Evolutionary conservation across 2,329 filamentous ascomycete species (phyloP), one percentile per base, ranked within the genome.

Genomic region (Trichoderma guizhouense): DNA sequence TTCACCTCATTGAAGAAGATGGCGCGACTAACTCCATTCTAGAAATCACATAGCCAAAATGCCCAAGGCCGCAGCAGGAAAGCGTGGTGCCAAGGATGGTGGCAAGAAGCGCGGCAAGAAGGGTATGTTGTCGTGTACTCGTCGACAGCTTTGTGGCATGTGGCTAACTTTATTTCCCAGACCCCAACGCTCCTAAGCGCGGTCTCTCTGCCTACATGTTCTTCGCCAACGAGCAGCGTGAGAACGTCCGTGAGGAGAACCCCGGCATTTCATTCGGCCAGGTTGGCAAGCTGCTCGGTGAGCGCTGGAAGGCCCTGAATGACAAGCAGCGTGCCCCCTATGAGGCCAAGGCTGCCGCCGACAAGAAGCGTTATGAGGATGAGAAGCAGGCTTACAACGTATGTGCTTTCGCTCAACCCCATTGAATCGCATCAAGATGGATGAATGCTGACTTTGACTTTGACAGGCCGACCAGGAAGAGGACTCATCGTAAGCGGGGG

Each of bases 141-240:
- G n/a, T 21, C 32, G 30, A 36, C 5, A 28, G 3, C 15, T 28
- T 26, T 5, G 15, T 24, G 74, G 51, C 76, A 24, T 68, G 26
- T 60, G 57, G 32, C 66, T 72, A 30, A 72, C 74, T 47, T 12
- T 24, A 8, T 18, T 24, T 18, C 24, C 9, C 79, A 97, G 95
- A 98, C 85, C 94, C 94, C 84, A 98, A 98, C 86, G 95, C 95
- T 73, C 96, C 96, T 83, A 99, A 98, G 94, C 94, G 96, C 85
- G 96, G 95, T 87, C 93, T 99, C 65, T 98, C 96, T 69, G 96
- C 96, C 75, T 99, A 99, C 91, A 99, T 99, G 96, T 98, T 98
- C 92, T 99, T 98, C 83, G 96, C 96, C 90, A 98, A 98, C 82
- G 96, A 98, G 86, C 94, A 98, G 86, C 95, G 96, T 79, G 95